A percentile compares a stretch with the other conserved stretches of the same genome.
phyloP scores from a whole-genome alignment of 495 filamentous ascomycete genomes.

The Podospora australis region DNA sequence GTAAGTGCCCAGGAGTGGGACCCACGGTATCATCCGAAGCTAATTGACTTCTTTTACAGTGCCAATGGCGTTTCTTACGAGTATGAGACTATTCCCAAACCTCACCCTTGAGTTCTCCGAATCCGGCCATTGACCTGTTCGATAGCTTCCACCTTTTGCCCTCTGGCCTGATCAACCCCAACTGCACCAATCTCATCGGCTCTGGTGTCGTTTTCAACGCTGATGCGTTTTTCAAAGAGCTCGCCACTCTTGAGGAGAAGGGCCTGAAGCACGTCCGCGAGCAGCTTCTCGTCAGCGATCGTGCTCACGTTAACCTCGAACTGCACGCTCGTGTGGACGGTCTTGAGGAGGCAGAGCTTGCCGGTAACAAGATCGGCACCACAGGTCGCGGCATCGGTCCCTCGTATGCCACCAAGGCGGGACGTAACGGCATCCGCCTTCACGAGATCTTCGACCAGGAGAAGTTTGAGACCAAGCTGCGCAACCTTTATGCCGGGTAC shows the following conservation, averaged over 20 bases:
- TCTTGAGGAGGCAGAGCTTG: conserved; percentile 71
- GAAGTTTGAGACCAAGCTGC: conserved; percentile 64
- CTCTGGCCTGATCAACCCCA: conserved; percentile 68
- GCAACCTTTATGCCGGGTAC: conserved; percentile 58
- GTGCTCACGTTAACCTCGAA: conserved; percentile 79
- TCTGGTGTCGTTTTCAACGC: conserved; percentile 81
- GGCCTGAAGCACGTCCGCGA: conserved; percentile 57
- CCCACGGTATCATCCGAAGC: conserved; percentile 35
- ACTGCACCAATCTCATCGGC: conserved; percentile 76
- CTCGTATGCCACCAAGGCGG: conserved; percentile 75
- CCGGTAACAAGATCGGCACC: conserved; percentile 49
- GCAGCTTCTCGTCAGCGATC: conserved; percentile 73
- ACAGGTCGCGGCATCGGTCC: conserved; percentile 67
- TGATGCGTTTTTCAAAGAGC: conserved; percentile 72
- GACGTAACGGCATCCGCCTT: conserved; percentile 65
- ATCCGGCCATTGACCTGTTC: neutral
- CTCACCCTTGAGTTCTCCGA: neutral
- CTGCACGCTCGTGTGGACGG: conserved; percentile 78
- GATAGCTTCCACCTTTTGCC: conserved; percentile 57
- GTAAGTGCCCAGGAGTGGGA: conserved; percentile 47
- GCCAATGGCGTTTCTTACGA: conserved; percentile 32
- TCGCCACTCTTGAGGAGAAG: conserved; percentile 62
- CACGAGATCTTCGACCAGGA: conserved; percentile 66
- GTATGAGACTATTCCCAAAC: conserved; percentile 10
- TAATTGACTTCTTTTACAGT: conserved; percentile 19